Conservation (phyloP, 345 rosid species). For the Corchorus olitorius region DNA sequence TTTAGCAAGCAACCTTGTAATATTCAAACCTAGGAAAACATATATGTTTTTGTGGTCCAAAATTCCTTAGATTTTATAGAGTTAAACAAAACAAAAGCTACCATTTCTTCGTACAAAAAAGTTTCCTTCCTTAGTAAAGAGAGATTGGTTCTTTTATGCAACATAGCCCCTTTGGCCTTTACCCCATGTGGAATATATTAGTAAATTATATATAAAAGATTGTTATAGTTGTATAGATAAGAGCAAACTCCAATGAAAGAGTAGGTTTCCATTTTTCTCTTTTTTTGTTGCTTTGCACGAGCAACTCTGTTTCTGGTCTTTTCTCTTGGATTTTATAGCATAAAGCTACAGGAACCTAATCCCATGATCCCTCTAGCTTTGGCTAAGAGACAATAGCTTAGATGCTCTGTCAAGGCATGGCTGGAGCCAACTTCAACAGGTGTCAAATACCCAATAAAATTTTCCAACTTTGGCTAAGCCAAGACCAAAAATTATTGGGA, state of each 20-base stretch:
- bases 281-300: neutral
- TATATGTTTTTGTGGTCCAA: neutral
- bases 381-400: neutral
- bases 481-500: neutral
- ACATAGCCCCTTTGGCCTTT: neutral
- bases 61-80: neutral
- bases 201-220: no score
- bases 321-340: neutral
- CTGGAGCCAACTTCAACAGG: conserved; percentile 19
- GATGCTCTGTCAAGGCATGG: neutral
- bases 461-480: conserved; percentile 20
- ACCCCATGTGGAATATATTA: neutral
- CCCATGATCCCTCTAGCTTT: neutral
- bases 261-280: neutral
- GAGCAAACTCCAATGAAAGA: neutral
- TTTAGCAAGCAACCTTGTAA: neutral
- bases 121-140: neutral
- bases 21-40: neutral
- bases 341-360: neutral
- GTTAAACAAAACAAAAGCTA: neutral
- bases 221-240: neutral
- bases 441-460: conserved; percentile 15
- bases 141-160: neutral
- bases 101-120: neutral
- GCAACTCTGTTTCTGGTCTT: neutral